Evolutionary conservation across 306 rosid genomes (phyloP), one percentile per base, ranked within the genome.

Genomic region (Delonix regia): DNA sequence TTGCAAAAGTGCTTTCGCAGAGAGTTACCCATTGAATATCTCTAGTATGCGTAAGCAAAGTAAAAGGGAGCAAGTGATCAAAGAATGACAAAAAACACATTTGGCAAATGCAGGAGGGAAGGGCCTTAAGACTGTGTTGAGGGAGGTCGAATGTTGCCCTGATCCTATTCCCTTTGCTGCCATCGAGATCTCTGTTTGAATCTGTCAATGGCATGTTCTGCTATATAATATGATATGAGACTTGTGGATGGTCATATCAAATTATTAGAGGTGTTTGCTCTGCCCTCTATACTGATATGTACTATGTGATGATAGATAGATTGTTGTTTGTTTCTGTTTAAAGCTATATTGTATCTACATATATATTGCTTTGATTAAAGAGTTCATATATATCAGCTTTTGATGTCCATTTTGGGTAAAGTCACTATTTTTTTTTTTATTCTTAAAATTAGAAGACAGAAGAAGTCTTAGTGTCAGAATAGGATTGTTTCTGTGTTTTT

Each of bases 31-130:
- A 7, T 52, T 34, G 9, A 4, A 13, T 15, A 15, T 14, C 19
- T 60, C 21, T 5, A 4, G 41, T 6, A 60, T 13, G 66, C 3
- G 16, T 25, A 56, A 2, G 63, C 63, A 24, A 36, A 36, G 41
- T 36, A 36, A 30, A 44, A 24, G 15, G 25, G 25, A 11, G 34
- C 34, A 1, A 25, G 25, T 57, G 36, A 57, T 25, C 18, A 57
- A 4, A 69, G 25, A 14, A 7, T 25, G 22, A 3, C 9, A 4
- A 3, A 11, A 39, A 66, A 42, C 77, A 12, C n/a, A n/a, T n/a
- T n/a, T 88, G 82, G 97, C 97, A 0, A 94, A 94, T 69, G 94
- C 88, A 0, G 89, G 82, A 5, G 94, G 97, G 10, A 85, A 82
- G 66, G 98, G 97, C 3, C 75, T 86, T 7, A 82, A 81, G 64